phyloP scores from a whole-genome alignment of 2,329 filamentous ascomycete species.

The Bipolaris victoriae region DNA sequence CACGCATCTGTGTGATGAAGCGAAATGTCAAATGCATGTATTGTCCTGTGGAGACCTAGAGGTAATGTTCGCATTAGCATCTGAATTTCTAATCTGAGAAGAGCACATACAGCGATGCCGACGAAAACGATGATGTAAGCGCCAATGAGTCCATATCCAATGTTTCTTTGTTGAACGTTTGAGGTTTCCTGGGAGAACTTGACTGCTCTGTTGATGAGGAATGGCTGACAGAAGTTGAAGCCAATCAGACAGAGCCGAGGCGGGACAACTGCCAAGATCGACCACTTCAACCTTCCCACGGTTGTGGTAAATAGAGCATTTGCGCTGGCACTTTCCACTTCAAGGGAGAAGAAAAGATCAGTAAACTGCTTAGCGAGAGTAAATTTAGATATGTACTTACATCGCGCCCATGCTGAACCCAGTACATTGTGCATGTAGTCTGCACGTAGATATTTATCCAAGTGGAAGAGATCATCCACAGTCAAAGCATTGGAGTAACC shows the following conservation, averaged over 20 bases:
- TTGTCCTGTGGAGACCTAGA: slow-evolving; percentile 42
- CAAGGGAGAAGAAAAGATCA: not conserved
- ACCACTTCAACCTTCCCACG: slow-evolving; percentile 38
- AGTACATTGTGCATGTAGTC: slow-evolving; percentile 50
- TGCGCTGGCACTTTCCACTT: slow-evolving; percentile 24
- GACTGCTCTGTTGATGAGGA: slow-evolving; percentile 43
- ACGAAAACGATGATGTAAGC: slow-evolving; percentile 45
- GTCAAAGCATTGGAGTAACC: slow-evolving; percentile 55
- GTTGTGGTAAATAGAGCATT: slow-evolving; percentile 38
- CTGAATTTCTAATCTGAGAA: not conserved
- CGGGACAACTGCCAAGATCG: slow-evolving; percentile 37
- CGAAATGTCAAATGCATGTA: slow-evolving; percentile 46
- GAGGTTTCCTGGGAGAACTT: slow-evolving; percentile 30
- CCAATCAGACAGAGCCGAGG: slow-evolving; percentile 41
- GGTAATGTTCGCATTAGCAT: slow-evolving; percentile 15
- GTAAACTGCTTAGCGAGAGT: not conserved
- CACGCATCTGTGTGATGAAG: slow-evolving; percentile 45
- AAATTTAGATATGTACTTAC: slow-evolving; percentile 31
- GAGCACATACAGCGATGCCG: slow-evolving; percentile 40
- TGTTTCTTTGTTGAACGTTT: slow-evolving; percentile 30
- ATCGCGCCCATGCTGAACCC: slow-evolving; percentile 49
- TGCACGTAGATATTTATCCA: slow-evolving; percentile 55
- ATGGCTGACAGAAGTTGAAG: slow-evolving; percentile 48
- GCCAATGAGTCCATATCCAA: slow-evolving; percentile 44
- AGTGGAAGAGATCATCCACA: slow-evolving; percentile 53